Base-by-base conservation (phyloP, 345 rosid species). In the Salix brachista region DNA sequence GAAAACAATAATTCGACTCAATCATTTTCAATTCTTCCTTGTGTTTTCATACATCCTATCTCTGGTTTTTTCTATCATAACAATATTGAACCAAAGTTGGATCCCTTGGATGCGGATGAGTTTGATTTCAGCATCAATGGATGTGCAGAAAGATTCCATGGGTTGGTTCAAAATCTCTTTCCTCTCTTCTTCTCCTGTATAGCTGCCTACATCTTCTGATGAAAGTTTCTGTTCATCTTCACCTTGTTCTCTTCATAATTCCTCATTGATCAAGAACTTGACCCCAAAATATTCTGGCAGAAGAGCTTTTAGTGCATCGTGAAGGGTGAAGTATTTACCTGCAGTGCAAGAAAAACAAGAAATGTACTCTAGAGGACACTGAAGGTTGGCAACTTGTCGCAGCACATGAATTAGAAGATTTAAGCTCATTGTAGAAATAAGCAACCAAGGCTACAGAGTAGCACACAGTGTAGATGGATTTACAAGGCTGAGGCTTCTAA, bases 61-160 rank as follows among this genome's bases (percentile, higher is more conserved):
- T 50, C 56, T 50, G 56, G 6, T 50, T 52, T 19, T 52, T 7
- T 54, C 61, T 54, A n/a, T n/a, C 61, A 8, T n/a, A 1, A 54
- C 10, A n/a, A 54, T 10, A 8, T 8, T 54, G 61, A 54, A 21
- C 21, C 3, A 32, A 3, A 32, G 34, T 32, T 32, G 34, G 0
- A 96, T 91, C 34, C 99, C 99, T 46, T 93, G 98, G 44, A 96
- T 88, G 62, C 97, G 90, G 13, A 91, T 75, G 60, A 91, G 79
- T 82, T 90, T 93, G 69, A 95, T 89, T 83, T 90, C 88, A 58
- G 80, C 84, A 58, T 16, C 73, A 67, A 67, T 71, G 25, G 67
- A 66, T 23, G 44, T 25, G 67, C 46, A 46, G 65, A 23, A 67
- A 30, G 85, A 64, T 73, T 78, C 80, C 18, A 41, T 8, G 2